Percentiles rank a stretch among this genome's conserved stretches.
Evolutionary conservation across 2,329 filamentous ascomycete genomes (phyloP).

Genomic region (Scedosporium minutisporum): DNA sequence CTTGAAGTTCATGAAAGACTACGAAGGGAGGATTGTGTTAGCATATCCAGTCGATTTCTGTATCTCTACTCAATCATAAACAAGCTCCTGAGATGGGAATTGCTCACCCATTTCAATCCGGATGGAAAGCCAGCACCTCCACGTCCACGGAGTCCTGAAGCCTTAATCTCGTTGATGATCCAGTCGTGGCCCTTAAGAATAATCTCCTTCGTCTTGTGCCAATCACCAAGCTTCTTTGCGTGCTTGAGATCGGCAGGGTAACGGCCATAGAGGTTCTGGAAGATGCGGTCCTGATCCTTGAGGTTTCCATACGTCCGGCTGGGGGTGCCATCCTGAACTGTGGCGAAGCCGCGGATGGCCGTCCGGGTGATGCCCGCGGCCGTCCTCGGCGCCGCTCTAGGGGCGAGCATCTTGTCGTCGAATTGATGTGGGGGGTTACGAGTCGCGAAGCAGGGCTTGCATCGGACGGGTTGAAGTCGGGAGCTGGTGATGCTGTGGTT

Average conservation of each 20-base stretch:
- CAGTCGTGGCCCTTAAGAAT: conserved; percentile 91
- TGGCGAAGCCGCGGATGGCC: conserved; percentile 62
- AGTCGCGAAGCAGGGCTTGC: conserved; percentile 8
- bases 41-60: not conserved
- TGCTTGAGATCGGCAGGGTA: conserved; percentile 85
- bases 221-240: conserved; percentile 96
- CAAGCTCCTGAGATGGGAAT: not conserved
- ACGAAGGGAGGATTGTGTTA: conserved; percentile 5
- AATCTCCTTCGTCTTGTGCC: conserved; percentile 99
- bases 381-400: conserved; percentile 30
- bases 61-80: not conserved
- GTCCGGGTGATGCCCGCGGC: conserved; percentile 31
- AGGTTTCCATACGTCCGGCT: conserved; percentile 75
- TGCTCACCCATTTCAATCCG: conserved; percentile 92
- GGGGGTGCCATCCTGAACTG: conserved; percentile 56
- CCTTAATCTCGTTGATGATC: conserved; percentile 97
- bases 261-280: conserved; percentile 95
- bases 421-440: not conserved
- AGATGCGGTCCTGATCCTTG: conserved; percentile 95
- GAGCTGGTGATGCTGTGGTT: conserved; percentile 15
- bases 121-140: conserved; percentile 97
- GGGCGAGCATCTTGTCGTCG: conserved; percentile 32
- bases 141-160: conserved; percentile 87
- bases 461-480: conserved; percentile 18
- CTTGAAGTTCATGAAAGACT: conserved; percentile 99